Conservation (phyloP, 2,329 filamentous ascomycete genomes). For the Diaporthe sp. region DNA sequence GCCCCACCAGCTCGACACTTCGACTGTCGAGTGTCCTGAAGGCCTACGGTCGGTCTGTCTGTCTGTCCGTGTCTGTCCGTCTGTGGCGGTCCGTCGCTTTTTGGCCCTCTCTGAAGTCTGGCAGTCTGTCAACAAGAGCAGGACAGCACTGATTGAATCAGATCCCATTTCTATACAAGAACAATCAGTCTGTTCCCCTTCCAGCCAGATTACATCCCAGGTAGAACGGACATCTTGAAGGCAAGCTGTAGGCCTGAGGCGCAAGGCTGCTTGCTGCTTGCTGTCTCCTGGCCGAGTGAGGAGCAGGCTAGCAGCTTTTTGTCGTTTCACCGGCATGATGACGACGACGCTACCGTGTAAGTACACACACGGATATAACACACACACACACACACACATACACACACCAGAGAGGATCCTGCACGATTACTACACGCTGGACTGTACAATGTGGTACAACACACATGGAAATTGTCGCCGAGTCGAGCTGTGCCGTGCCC, state of each 20-base stretch:
- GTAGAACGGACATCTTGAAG: neutral
- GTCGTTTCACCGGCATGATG: slow-evolving; percentile 16
- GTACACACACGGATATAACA: neutral
- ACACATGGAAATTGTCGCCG: neutral
- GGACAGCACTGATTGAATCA: neutral
- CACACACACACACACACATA: neutral
- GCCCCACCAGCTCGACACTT: slow-evolving; percentile 3
- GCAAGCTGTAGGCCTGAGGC: neutral
- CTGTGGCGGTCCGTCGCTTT: neutral
- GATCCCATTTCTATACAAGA: no score
- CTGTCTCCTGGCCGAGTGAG: neutral
- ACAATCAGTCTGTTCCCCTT: no score
- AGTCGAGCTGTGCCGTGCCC: slow-evolving; percentile 1
- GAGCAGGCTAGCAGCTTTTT: slow-evolving; percentile 7
- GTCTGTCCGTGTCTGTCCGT: slow-evolving; percentile 2
- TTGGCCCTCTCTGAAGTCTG: neutral
- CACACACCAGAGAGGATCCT: neutral
- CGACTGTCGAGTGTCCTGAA: neutral
- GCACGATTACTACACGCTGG: neutral
- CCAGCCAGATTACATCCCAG: no score
- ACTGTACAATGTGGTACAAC: neutral
- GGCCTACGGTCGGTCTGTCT: neutral
- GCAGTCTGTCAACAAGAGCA: neutral
- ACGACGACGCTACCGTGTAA: slow-evolving; percentile 20
- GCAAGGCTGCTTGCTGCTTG: neutral